Evolutionary conservation across 1,139 yeast species (phyloP).

Genomic region (Pneumocystis jirovecii): DNA sequence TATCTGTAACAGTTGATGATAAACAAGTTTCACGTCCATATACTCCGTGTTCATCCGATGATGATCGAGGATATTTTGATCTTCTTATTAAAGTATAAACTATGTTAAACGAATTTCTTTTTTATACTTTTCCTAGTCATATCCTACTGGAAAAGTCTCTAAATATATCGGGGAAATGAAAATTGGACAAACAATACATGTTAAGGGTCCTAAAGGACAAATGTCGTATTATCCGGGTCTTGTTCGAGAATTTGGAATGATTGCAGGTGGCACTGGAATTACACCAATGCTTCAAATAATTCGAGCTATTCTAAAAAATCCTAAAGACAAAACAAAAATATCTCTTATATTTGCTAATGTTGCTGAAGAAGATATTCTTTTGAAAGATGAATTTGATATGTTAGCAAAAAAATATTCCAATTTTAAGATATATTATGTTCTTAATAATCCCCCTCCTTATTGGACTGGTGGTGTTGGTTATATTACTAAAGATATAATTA

Average conservation of each 20-base stretch:
- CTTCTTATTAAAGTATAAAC: constrained; percentile 50
- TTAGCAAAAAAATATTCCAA: constrained; percentile 48
- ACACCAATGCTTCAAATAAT: constrained; percentile 89
- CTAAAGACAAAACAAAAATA: constrained; percentile 62
- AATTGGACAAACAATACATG: constrained; percentile 54
- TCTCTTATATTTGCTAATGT: constrained; percentile 65
- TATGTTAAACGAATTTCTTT: not conserved
- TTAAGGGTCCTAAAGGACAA: constrained; percentile 89
- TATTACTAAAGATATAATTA: constrained; percentile 63
- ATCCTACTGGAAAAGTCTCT: constrained; percentile 81
- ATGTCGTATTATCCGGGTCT: constrained; percentile 75
- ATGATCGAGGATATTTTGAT: constrained; percentile 70
- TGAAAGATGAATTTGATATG: constrained; percentile 64
- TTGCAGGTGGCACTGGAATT: constrained; percentile 89
- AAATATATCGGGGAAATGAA: constrained; percentile 53
- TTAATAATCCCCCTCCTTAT: constrained; percentile 55
- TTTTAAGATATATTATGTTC: constrained; percentile 57
- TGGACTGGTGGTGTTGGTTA: constrained; percentile 80
- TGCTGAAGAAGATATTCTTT: constrained; percentile 59
- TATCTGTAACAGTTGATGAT: constrained; percentile 59
- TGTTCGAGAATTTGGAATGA: constrained; percentile 62
- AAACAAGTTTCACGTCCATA: constrained; percentile 82
- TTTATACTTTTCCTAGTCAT: constrained; percentile 26
- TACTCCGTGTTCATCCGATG: constrained; percentile 85
- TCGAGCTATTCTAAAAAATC: constrained; percentile 60